Conservation (phyloP, 2,329 filamentous ascomycete species). For the Monilinia polystroma region DNA sequence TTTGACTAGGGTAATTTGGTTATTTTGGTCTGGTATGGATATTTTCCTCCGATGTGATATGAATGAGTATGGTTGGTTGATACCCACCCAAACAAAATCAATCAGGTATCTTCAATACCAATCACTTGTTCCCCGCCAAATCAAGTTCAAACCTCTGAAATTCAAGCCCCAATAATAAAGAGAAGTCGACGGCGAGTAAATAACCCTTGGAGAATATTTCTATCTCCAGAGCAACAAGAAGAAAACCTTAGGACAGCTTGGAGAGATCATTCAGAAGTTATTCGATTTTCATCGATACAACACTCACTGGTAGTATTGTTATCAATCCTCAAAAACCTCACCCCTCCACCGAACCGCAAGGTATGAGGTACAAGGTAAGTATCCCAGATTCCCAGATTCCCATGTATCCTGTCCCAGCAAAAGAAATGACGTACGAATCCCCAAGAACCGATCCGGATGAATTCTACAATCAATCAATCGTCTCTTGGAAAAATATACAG, state of each 20-base stretch:
- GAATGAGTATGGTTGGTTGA: neutral
- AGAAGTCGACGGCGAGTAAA: neutral
- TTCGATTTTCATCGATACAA: too few relatives aligned
- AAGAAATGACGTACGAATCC: conserved; percentile 6
- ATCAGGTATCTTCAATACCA: neutral
- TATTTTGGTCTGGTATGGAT: neutral
- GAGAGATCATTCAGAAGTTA: neutral
- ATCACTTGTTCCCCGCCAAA: conserved; percentile 5
- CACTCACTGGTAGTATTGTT: neutral
- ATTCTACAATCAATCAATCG: neutral
- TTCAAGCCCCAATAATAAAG: neutral
- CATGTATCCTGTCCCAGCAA: too few relatives aligned
- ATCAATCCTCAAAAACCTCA: neutral
- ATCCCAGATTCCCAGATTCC: too few relatives aligned
- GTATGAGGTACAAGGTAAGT: neutral
- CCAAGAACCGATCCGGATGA: neutral
- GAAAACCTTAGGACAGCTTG: neutral
- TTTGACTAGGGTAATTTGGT: neutral
- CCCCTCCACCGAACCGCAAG: neutral
- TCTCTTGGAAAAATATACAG: too few relatives aligned
- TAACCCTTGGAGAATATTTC: neutral
- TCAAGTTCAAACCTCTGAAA: conserved; percentile 10
- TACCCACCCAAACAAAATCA: neutral
- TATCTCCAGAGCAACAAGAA: neutral
- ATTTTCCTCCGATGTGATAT: conserved; percentile 5